Conservation (phyloP, 345 rosid genomes). For the Fremontodendron californicum region DNA sequence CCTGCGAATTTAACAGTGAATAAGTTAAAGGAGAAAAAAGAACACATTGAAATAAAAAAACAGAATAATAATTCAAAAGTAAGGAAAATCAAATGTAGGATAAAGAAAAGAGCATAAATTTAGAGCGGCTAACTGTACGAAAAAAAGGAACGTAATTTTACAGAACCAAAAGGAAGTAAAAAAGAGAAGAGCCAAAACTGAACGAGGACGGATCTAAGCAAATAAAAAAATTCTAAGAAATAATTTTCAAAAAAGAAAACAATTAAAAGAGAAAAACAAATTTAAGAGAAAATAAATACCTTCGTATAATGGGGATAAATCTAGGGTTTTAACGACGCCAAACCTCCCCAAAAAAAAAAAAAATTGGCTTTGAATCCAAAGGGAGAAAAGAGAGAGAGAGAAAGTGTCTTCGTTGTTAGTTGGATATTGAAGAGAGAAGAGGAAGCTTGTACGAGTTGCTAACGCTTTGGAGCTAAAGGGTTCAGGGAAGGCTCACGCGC, state of each 20-base stretch:
- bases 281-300: slow-evolving; percentile 14
- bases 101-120: slow-evolving; percentile 9
- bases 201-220: slow-evolving; percentile 27
- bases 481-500: not conserved
- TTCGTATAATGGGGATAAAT: slow-evolving; percentile 32
- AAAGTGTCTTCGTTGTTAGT: slow-evolving; percentile 10
- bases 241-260: not conserved
- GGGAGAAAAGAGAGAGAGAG: not conserved
- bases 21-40: not conserved
- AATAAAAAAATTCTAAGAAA: too few relatives aligned
- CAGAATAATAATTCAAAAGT: not conserved
- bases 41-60: not conserved
- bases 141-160: slow-evolving; percentile 1
- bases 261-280: not conserved
- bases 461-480: not conserved
- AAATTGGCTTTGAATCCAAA: slow-evolving; percentile 25
- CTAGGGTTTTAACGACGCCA: slow-evolving; percentile 43
- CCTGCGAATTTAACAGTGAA: slow-evolving; percentile 21
- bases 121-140: not conserved
- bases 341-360: not conserved
- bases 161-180: not conserved
- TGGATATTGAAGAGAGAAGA: slow-evolving; percentile 15
- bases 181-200: slow-evolving; percentile 26
- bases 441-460: not conserved
- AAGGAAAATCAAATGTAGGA: slow-evolving; percentile 13